A percentile compares a stretch with the other conserved stretches of the same genome.
phyloP scores from a whole-genome alignment of 192 early-diverging fungal species.

The Coemansia sp. region DNA sequence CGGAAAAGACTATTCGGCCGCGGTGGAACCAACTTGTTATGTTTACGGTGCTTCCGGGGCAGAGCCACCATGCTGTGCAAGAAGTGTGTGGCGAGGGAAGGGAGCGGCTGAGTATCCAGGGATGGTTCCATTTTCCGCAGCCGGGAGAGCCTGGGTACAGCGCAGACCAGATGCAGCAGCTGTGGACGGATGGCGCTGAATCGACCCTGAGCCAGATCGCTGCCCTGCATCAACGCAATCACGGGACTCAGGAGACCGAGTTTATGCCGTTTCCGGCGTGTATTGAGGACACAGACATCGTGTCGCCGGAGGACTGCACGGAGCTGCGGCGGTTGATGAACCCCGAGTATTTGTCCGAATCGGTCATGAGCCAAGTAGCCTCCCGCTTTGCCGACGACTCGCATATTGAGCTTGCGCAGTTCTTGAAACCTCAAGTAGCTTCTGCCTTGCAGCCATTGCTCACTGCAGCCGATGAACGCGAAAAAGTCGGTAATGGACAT shows the following conservation, averaged over 20 bases:
- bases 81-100: conserved; percentile 61
- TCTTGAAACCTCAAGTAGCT: conserved; percentile 56
- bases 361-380: conserved; percentile 56
- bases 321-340: conserved; percentile 60
- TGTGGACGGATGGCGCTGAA: conserved; percentile 47
- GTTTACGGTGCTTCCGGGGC: conserved; percentile 77
- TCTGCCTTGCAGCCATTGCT: conserved; percentile 38
- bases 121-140: conserved; percentile 80
- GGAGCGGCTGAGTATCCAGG: conserved; percentile 64
- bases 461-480: conserved; percentile 49
- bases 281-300: conserved; percentile 5
- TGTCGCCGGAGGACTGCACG: conserved; percentile 36
- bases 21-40: conserved; percentile 77
- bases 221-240: conserved; percentile 35
- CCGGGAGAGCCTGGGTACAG: conserved; percentile 67
- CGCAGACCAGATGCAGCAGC: conserved; percentile 48
- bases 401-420: conserved; percentile 62
- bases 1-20: conserved; percentile 59
- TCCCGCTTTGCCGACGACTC: conserved; percentile 68
- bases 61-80: conserved; percentile 78
- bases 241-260: conserved; percentile 34
- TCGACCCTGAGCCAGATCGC: conserved; percentile 64
- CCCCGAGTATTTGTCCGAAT: conserved; percentile 61
- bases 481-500: conserved; percentile 38
- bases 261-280: conserved; percentile 14